These are phyloP conservation scores for Veloboletus limbatus DNA, from an alignment of 1,284 basidiomycete genomes.

Conservation along the genomic window DNA sequence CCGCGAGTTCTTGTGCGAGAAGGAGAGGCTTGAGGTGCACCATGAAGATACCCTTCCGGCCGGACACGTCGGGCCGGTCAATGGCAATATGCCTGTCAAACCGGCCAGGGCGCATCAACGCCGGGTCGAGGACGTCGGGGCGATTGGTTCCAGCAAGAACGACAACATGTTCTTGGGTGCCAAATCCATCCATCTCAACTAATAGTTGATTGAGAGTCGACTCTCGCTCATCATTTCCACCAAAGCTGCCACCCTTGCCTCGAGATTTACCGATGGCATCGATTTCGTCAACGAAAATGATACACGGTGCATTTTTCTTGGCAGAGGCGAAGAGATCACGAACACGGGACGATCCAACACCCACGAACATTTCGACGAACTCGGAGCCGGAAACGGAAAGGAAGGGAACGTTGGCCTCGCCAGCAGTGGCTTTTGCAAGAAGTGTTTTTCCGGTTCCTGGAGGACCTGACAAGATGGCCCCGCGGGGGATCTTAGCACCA, in stretches of 20 bases:
- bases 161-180: slow-evolving; percentile 93
- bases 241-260: slow-evolving; percentile 84
- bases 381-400: slow-evolving; percentile 98
- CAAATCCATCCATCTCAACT: slow-evolving; percentile 99
- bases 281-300: slow-evolving; percentile 98
- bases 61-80: slow-evolving; percentile 92
- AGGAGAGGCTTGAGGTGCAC: slow-evolving; percentile 91
- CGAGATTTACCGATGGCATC: slow-evolving; percentile 98
- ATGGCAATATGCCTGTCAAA: slow-evolving; percentile 98
- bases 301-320: slow-evolving; percentile 97
- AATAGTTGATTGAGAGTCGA: slow-evolving; percentile 97
- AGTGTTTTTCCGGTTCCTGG: slow-evolving; percentile 99
- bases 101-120: slow-evolving; percentile 94
- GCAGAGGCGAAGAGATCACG: slow-evolving; percentile 96
- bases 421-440: slow-evolving; percentile 97
- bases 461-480: slow-evolving; percentile 96
- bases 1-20: slow-evolving; percentile 58
- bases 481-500: slow-evolving; percentile 98
- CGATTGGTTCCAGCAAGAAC: slow-evolving; percentile 97
- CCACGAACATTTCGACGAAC: slow-evolving; percentile 99
- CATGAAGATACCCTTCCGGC: slow-evolving; percentile 90
- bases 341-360: slow-evolving; percentile 96
- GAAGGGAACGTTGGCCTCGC: slow-evolving; percentile 97
- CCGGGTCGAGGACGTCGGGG: slow-evolving; percentile 93
- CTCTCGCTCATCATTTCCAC: slow-evolving; percentile 98